Conservation (phyloP, 441 rosid genomes). For the Corymbia calophylla region DNA sequence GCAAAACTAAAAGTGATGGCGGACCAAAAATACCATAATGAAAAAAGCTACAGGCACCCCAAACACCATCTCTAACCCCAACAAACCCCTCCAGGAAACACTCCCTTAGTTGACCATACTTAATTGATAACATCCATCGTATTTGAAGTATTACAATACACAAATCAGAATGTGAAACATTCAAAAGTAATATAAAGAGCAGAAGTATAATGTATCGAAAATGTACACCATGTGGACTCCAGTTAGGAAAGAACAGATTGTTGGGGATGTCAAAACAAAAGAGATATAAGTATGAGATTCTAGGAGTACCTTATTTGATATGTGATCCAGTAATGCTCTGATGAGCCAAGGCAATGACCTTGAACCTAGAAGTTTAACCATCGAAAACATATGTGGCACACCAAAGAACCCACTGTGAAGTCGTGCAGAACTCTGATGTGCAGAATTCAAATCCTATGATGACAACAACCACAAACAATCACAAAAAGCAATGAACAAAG, state of each 20-base stretch:
- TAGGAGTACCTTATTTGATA: constrained; percentile 80
- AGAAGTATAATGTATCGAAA: not conserved
- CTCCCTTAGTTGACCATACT: not conserved
- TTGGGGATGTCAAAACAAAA: not conserved
- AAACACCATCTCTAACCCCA: not conserved
- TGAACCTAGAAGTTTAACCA: constrained; percentile 88
- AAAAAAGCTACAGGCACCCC: not conserved
- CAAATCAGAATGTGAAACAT: not conserved
- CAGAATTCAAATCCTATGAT: constrained; percentile 87
- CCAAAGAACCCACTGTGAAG: constrained; percentile 95
- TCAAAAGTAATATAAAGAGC: not conserved
- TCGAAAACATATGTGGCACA: constrained; percentile 78
- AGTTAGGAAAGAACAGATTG: not conserved
- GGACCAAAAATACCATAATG: not conserved
- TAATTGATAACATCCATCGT: not conserved
- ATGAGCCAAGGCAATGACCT: constrained; percentile 99
- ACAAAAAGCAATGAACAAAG: not conserved
- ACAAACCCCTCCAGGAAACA: not conserved
- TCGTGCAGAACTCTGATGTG: constrained; percentile 96
- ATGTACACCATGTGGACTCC: not conserved
- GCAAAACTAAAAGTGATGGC: not conserved
- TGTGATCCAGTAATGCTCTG: constrained; percentile 89
- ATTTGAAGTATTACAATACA: not conserved
- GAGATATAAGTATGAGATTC: not conserved
- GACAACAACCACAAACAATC: not conserved